phyloP scores from a whole-genome alignment of 2,329 filamentous ascomycete genomes.

The Capronia epimyces region DNA sequence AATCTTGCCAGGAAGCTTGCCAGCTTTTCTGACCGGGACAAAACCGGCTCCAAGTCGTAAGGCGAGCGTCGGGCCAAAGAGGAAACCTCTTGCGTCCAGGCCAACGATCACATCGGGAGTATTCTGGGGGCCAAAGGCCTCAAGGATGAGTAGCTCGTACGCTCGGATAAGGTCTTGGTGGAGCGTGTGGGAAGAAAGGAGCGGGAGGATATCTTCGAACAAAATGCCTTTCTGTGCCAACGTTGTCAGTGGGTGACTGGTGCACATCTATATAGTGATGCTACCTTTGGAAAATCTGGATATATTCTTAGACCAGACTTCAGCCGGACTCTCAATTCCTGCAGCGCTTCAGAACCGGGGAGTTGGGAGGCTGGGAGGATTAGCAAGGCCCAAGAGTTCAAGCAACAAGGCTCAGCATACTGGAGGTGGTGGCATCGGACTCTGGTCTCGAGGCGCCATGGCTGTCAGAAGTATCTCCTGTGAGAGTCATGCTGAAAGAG shows the following conservation, averaged over 20 bases:
- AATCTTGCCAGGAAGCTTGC: slow-evolving; percentile 88
- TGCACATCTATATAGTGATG: neutral
- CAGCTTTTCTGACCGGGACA: slow-evolving; percentile 88
- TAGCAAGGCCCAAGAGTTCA: slow-evolving; percentile 15
- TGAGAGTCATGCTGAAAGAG: slow-evolving; percentile 25
- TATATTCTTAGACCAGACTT: slow-evolving; percentile 22
- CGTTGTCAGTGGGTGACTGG: slow-evolving; percentile 8
- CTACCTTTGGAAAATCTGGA: slow-evolving; percentile 26
- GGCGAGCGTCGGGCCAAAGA: slow-evolving; percentile 87
- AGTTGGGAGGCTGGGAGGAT: slow-evolving; percentile 28
- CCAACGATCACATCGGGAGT: slow-evolving; percentile 88
- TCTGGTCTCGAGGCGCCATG: slow-evolving; percentile 29
- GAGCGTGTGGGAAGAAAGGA: slow-evolving; percentile 72
- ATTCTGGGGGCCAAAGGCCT: slow-evolving; percentile 53
- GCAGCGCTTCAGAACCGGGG: slow-evolving; percentile 28
- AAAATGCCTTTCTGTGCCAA: slow-evolving; percentile 56
- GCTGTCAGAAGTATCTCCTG: slow-evolving; percentile 15
- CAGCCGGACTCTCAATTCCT: slow-evolving; percentile 19
- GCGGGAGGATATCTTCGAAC: slow-evolving; percentile 96
- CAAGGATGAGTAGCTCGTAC: slow-evolving; percentile 73
- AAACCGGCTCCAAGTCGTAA: slow-evolving; percentile 77
- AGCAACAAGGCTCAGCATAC: slow-evolving; percentile 18
- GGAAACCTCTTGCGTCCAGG: slow-evolving; percentile 87
- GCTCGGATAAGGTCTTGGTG: slow-evolving; percentile 75
- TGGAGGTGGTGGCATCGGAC: slow-evolving; percentile 29